phyloP scores from a whole-genome alignment of 2,329 filamentous ascomycete species.

The Celoporthe dispersa region DNA sequence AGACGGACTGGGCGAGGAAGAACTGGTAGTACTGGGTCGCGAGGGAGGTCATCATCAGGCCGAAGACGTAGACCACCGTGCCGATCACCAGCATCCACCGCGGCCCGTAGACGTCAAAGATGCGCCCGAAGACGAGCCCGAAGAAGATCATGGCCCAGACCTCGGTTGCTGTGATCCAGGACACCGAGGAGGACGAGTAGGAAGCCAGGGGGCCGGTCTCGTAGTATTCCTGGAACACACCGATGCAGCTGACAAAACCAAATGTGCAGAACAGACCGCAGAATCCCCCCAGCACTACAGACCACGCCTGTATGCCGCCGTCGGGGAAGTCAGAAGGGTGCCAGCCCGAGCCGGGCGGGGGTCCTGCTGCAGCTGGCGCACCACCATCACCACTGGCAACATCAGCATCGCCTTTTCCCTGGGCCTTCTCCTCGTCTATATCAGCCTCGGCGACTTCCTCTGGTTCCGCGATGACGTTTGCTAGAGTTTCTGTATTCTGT shows the following conservation, averaged over 20 bases:
- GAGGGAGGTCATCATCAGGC: constrained; percentile 65
- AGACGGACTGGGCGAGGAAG: constrained; percentile 44
- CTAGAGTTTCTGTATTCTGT: constrained; percentile 40
- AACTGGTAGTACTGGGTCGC: constrained; percentile 46
- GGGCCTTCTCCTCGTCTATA: constrained; percentile 39
- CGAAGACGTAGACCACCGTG: constrained; percentile 58
- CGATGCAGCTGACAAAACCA: constrained; percentile 47
- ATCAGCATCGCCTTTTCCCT: constrained; percentile 20
- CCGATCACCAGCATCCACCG: constrained; percentile 56
- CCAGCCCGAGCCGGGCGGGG: constrained; percentile 34
- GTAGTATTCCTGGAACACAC: constrained; percentile 64
- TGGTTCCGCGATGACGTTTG: constrained; percentile 41
- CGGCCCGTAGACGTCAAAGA: constrained; percentile 64
- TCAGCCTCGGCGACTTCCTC: constrained; percentile 38
- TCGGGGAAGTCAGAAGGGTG: constrained; percentile 56
- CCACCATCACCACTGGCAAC: background rate
- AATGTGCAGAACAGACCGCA: constrained; percentile 45
- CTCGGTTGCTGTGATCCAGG: constrained; percentile 62
- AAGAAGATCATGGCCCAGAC: constrained; percentile 51
- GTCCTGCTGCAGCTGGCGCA: background rate
- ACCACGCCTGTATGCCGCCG: constrained; percentile 55
- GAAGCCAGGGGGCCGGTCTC: constrained; percentile 48
- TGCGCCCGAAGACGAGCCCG: constrained; percentile 46
- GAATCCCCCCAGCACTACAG: constrained; percentile 48
- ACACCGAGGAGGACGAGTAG: constrained; percentile 55